Evolutionary conservation across 352 stramenopile species (phyloP), one percentile per base, ranked within the genome.

Genomic region (Phytophthora tentaculata): DNA sequence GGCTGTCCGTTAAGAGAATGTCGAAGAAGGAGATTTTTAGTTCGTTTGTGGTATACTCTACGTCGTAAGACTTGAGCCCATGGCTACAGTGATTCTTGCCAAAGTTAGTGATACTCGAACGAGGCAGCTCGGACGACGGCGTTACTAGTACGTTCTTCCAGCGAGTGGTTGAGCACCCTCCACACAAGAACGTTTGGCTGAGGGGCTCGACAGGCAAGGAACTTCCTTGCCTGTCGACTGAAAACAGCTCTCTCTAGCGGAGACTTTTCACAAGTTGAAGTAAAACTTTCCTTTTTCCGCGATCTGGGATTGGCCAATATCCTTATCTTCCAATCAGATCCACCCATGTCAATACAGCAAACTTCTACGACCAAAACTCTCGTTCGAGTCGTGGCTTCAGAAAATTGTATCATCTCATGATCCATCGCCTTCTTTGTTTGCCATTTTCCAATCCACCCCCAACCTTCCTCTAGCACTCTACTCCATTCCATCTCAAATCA

Each of bases 281-380:
- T 32, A 45, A 37, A 59, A 54, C 23, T 54, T 57, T 57, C 53
- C 13, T 44, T 49, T n/a, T 50, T 60, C 26, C 1, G 5, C n/a
- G 24, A 0, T 1, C 14, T 45, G 5, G 58, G 19, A 67, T 57
- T 71, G 26, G 59, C 54, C 12, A 2, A 35, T 44, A 56, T 17
- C 20, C 28, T n/a, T 23, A 8, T 52, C 43, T 23, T 20, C 63
- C 68, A 76, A 72, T 75, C 62, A 68, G 0, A 44, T 7, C 0
- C 0, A 1, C 47, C 35, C 68, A 73, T 22, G 57, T 73, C 63
- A 76, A 20, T 13, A 66, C 56, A 64, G 35, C 32, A 39, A 61
- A 57, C 37, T 63, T 66, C 51, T 8, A 72, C 52, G 54, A 64
- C 55, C 61, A 35, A 52, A 52, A 67, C 50, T 67, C 50, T 39